Evolutionary conservation across 768 basidiomycete species (phyloP).

Genomic region (Lentinula sp.): DNA sequence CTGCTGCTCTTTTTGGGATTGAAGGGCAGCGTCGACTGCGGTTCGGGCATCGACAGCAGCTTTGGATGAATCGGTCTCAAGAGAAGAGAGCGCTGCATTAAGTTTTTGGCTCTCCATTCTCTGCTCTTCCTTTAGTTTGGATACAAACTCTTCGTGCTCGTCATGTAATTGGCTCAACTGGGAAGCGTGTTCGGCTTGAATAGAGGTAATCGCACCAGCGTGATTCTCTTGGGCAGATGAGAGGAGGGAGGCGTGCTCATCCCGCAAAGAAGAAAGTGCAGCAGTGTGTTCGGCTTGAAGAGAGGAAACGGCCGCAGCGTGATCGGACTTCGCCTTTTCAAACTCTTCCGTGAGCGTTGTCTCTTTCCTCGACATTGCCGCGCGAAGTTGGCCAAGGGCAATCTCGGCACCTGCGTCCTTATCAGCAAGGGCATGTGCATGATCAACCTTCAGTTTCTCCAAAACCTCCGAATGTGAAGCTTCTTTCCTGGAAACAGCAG

Average conservation of each 20-base stretch:
- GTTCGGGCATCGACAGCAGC: slow-evolving; percentile 30
- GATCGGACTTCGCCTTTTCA: slow-evolving; percentile 45
- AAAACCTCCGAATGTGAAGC: slow-evolving; percentile 57
- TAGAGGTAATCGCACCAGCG: slow-evolving; percentile 39
- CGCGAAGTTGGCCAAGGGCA: slow-evolving; percentile 54
- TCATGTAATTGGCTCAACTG: slow-evolving; percentile 55
- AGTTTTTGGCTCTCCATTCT: slow-evolving; percentile 44
- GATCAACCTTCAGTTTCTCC: slow-evolving; percentile 45
- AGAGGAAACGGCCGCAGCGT: slow-evolving; percentile 19
- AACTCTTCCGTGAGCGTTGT: slow-evolving; percentile 57
- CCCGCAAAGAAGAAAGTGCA: slow-evolving; percentile 52
- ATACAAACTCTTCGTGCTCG: slow-evolving; percentile 49
- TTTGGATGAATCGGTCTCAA: slow-evolving; percentile 36
- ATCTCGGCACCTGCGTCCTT: slow-evolving; percentile 59
- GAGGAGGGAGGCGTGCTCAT: slow-evolving; percentile 47
- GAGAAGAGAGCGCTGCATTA: slow-evolving; percentile 33
- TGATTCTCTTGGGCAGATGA: slow-evolving; percentile 34
- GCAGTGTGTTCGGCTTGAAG: slow-evolving; percentile 59
- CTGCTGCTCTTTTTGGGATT: slow-evolving; percentile 49
- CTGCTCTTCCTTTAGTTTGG: slow-evolving; percentile 51
- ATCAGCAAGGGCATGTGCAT: slow-evolving; percentile 32
- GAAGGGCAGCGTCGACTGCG: slow-evolving; percentile 44
- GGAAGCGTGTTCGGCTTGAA: slow-evolving; percentile 54
- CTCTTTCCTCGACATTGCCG: slow-evolving; percentile 64
- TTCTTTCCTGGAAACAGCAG: slow-evolving; percentile 63